A percentile compares a stretch with the other conserved stretches of the same genome.
phyloP scores from a whole-genome alignment of 306 rosid genomes.

The Rosa multiflora region DNA sequence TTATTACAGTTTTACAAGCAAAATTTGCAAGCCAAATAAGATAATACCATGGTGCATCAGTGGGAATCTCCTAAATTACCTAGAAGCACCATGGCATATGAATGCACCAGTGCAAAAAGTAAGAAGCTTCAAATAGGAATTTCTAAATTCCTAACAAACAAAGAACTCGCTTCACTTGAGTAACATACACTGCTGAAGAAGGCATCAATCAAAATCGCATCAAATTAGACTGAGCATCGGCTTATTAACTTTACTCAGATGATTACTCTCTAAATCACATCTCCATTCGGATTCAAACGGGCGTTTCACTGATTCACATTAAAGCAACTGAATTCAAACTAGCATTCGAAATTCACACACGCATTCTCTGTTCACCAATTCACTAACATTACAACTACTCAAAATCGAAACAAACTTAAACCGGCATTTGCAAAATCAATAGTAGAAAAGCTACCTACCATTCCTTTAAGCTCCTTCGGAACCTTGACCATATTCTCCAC shows the following conservation, averaged over 20 bases:
- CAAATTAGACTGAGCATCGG: background rate
- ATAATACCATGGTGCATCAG: background rate
- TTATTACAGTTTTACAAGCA: background rate
- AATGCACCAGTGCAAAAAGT: background rate
- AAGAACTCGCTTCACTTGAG: background rate
- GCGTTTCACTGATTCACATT: background rate
- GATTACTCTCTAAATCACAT: background rate
- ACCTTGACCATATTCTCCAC: constrained; percentile 59
- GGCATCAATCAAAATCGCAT: background rate
- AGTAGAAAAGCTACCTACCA: constrained; percentile 47
- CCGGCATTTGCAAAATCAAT: background rate
- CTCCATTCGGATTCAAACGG: too few relatives aligned
- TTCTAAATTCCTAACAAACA: background rate
- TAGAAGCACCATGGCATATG: background rate
- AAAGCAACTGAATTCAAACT: background rate
- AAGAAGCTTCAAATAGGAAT: background rate
- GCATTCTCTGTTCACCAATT: background rate
- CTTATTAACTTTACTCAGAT: background rate
- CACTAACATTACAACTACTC: background rate
- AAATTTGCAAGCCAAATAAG: background rate
- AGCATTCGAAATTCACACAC: background rate
- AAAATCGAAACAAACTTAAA: background rate
- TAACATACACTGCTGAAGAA: background rate
- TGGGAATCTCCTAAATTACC: background rate
- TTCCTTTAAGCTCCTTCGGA: constrained; percentile 88